Evolutionary conservation across 1,139 yeast genomes (phyloP), one percentile per base, ranked within the genome.

Genomic region (Diutina mesorugosa): DNA sequence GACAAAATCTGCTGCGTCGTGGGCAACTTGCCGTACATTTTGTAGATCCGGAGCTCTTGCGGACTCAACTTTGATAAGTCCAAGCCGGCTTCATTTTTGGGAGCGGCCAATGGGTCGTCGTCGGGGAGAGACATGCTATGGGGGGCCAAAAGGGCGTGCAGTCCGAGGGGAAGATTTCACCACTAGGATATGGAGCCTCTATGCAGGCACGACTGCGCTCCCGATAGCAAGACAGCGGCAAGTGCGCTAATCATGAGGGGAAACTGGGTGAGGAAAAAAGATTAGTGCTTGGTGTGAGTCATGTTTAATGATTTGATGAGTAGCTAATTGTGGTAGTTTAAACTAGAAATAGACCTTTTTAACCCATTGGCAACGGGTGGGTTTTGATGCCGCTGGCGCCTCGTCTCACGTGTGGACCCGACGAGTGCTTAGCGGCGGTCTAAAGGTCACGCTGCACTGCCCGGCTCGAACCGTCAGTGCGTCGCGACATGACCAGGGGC

Each of bases 11-110:
- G 97, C 59, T 87, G 87, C 57, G 87, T 85, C 47, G 93, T 81
- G 52, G 99, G 99, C 58, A 93, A 74, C 67, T 85, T 87, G 45
- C 98, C 98, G 68, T 91, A 91, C 76, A 90, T 73, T 65, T 82
- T 85, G 72, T 84, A 85, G 46, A 91, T 72, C 61, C 80, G 80
- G 64, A 81, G 70, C 67, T 85, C 93, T 64, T 85, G 89, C 18
- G 89, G 86, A 6, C 85, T 73, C 59, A 85, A 71, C 60, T 80
- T 79, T 52, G 83, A 73, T 57, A 81, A 68, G 64, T 84, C 89
- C 55, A 82, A 64, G 60, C 77, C 69, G 63, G 76, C 79, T 53
- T 73, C 70, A 62, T 76, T 76, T 57, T 66, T 67, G 50, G 80
- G 80, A 45, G 78, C 77, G 30, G 75, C 76, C 68, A 74, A 72